Evolutionary conservation across 176 grass and related monocot species (phyloP).

Genomic region (Alopecurus myosuroides): DNA sequence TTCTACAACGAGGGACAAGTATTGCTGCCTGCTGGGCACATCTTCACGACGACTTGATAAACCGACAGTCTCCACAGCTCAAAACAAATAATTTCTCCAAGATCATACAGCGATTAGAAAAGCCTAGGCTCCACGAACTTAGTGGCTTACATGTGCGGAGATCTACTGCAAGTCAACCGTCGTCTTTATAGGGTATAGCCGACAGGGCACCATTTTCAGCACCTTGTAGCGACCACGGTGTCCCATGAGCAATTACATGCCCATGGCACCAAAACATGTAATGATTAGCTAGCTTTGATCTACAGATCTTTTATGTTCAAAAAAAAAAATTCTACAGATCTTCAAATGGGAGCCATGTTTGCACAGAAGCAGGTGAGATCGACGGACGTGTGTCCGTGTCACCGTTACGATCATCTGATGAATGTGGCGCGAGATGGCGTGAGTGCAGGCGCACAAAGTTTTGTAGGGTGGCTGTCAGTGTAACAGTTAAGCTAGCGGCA

Average conservation of each 20-base stretch:
- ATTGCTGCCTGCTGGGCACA: neutral
- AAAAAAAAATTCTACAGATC: too few species aligned
- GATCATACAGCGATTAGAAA: neutral
- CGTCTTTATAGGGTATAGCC: conserved; percentile 8
- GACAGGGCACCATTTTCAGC: conserved; percentile 19
- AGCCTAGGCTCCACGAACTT: neutral
- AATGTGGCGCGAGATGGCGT: neutral
- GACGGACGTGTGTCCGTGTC: neutral
- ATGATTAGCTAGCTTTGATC: neutral
- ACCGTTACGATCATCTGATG: neutral
- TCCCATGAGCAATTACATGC: neutral
- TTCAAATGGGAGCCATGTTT: neutral
- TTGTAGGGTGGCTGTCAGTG: neutral
- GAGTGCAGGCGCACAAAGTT: neutral
- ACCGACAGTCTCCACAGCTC: neutral
- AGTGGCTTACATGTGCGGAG: neutral
- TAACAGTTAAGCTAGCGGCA: neutral
- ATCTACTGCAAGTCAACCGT: conserved; percentile 29
- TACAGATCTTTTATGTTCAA: too few species aligned
- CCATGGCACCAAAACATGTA: neutral
- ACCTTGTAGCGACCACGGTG: neutral
- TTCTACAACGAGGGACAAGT: neutral
- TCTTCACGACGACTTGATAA: neutral
- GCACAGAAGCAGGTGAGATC: neutral
- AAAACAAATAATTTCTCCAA: neutral